phyloP scores from a whole-genome alignment of 768 basidiomycete genomes.

The Mycena haematopus region DNA sequence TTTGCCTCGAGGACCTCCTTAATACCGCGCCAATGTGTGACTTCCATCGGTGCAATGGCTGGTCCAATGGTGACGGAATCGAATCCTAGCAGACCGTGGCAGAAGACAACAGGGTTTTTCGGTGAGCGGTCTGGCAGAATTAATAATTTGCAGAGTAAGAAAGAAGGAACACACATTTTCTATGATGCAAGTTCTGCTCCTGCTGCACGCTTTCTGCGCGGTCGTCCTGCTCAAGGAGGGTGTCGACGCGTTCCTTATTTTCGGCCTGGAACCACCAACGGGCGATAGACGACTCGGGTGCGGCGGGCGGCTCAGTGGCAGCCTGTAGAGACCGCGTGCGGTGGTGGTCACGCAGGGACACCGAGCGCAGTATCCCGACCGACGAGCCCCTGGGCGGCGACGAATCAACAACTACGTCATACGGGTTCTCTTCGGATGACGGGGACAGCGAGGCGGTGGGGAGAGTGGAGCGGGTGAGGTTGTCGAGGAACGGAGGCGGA shows the following conservation, averaged over 20 bases:
- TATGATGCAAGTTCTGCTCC: constrained; percentile 51
- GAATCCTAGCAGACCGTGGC: constrained; percentile 92
- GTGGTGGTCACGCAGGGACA: constrained; percentile 41
- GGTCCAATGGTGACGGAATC: constrained; percentile 84
- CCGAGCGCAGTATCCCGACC: constrained; percentile 61
- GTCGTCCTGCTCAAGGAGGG: constrained; percentile 60
- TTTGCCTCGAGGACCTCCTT: constrained; percentile 90
- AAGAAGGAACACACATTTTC: constrained; percentile 61
- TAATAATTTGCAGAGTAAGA: neutral
- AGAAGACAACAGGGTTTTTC: constrained; percentile 89
- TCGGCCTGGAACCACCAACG: constrained; percentile 64
- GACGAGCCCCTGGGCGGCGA: constrained; percentile 56
- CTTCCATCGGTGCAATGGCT: constrained; percentile 79
- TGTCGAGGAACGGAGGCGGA: constrained; percentile 60
- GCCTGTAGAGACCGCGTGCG: constrained; percentile 36
- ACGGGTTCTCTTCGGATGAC: constrained; percentile 31
- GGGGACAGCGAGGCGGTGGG: constrained; percentile 68
- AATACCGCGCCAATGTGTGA: constrained; percentile 97
- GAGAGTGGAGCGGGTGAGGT: constrained; percentile 63
- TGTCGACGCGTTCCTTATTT: constrained; percentile 50
- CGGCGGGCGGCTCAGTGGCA: constrained; percentile 22
- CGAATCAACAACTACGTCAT: constrained; percentile 41
- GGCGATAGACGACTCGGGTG: constrained; percentile 34
- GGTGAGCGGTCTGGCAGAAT: constrained; percentile 69
- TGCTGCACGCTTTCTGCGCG: constrained; percentile 53